These are phyloP conservation scores for Ilyonectria sp. DNA, from an alignment of 2,329 filamentous ascomycete species.

Conservation along the genomic window DNA sequence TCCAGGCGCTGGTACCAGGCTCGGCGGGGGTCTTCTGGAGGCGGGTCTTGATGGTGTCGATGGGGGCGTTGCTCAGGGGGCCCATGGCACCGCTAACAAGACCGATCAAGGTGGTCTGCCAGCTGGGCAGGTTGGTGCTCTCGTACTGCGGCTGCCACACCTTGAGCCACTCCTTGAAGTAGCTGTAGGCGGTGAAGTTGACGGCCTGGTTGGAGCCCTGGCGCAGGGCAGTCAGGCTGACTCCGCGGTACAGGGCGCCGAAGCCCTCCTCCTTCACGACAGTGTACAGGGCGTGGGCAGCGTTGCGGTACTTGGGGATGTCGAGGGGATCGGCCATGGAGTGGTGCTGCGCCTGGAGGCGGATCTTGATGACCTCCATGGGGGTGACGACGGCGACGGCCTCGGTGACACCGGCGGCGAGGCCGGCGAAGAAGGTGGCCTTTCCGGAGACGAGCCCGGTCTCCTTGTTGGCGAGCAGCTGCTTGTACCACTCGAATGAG, in stretches of 20 bases:
- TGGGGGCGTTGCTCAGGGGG: constrained; percentile 95
- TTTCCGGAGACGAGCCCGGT: constrained; percentile 79
- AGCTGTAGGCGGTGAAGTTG: constrained; percentile 98
- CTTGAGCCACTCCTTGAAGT: constrained; percentile 87
- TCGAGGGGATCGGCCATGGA: constrained; percentile 97
- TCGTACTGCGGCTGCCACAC: constrained; percentile 79
- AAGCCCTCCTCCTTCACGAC: constrained; percentile 93
- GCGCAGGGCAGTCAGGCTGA: constrained; percentile 91
- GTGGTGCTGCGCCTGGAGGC: constrained; percentile 97
- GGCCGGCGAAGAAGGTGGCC: constrained; percentile 82
- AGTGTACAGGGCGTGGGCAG: constrained; percentile 86
- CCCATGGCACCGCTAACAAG: constrained; percentile 95
- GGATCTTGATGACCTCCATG: constrained; percentile 99
- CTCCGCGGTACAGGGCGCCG: constrained; percentile 91
- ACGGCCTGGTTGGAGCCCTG: constrained; percentile 98
- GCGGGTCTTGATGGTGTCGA: constrained; percentile 98
- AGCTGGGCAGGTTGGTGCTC: constrained; percentile 80
- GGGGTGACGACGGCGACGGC: constrained; percentile 96
- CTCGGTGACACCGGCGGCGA: constrained; percentile 94
- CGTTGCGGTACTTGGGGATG: constrained; percentile 96
- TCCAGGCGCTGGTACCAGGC: constrained; percentile 84
- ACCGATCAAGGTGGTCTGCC: constrained; percentile 92
- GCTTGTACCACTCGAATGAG: constrained; percentile 96
- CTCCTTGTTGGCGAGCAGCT: constrained; percentile 78
- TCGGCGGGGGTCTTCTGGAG: constrained; percentile 91